Evolutionary conservation across 1,139 yeast genomes (phyloP), one percentile per base, ranked within the genome.

Genomic region (Kurtzmaniella natalensis): DNA sequence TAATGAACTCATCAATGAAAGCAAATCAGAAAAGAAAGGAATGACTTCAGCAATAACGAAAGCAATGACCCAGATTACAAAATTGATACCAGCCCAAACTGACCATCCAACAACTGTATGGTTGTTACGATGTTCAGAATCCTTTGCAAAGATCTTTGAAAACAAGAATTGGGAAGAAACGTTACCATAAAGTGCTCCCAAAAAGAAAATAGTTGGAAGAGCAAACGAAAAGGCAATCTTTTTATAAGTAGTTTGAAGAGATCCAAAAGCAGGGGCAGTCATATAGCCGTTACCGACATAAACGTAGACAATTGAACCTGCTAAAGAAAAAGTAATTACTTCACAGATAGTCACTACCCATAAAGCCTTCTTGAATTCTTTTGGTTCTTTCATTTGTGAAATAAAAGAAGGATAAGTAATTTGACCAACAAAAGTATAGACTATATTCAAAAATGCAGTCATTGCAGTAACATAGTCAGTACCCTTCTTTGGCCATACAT

Each of bases 401-500:
- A 77, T 76, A 50, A 77, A 76, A 11, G 79, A 73, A 1, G 82
- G 82, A 43, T 75, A 75, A 3, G 78, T 72, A 48, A 76, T 71
- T 52, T 77, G 82, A 3, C 82, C 83, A 21, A 76, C 81, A 53
- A 77, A 76, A 1, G 81, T 75, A 52, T 75, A 77, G 21, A 74
- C 75, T 42, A 77, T 76, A 53, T 77, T 77, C 45, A 77, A 60
- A 41, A 70, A 63, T 0, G 82, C 82, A 28, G 66, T 55, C 80
- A 76, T 74, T 4, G 64, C 81, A 19, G 55, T 49, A n/a, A 74
- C 79, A 41, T 63, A 76, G 5, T 71, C 61, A 16, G 78, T 72
- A 3, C 76, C 80, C 37, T 60, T 40, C 13, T 41, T 61, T 1
- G 81, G 78, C 72, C 76, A 72, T 19, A 71, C 51, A 28, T 54